A percentile compares a stretch with the other conserved stretches of the same genome.
Evolutionary conservation across 2,329 filamentous ascomycete genomes (phyloP).

Genomic region (Colletotrichum sp.): DNA sequence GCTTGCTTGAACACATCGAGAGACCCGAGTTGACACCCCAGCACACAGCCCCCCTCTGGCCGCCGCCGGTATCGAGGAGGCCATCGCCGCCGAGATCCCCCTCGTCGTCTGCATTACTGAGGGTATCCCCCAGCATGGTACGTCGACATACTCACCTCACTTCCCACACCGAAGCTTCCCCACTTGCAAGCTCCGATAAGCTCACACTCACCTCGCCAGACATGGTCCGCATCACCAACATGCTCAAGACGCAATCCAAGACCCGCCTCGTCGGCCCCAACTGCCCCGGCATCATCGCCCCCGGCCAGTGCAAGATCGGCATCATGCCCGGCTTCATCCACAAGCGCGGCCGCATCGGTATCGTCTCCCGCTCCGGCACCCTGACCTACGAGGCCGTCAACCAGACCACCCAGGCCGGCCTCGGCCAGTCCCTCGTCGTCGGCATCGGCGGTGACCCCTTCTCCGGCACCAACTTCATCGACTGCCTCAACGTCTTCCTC

Average conservation of each 20-base stretch:
- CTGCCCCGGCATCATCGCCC: constrained; percentile 95
- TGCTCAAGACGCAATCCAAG: constrained; percentile 97
- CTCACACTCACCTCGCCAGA: constrained; percentile 55
- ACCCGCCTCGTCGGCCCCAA: constrained; percentile 96
- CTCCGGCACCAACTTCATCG: constrained; percentile 99
- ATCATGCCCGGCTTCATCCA: constrained; percentile 99
- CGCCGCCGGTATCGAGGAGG: constrained; percentile 95
- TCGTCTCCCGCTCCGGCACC: constrained; percentile 97
- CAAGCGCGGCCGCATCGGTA: constrained; percentile 98
- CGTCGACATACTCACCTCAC: constrained; percentile 31
- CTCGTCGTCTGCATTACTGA: constrained; percentile 98
- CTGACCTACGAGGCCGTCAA: constrained; percentile 99
- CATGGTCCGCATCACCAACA: constrained; percentile 98
- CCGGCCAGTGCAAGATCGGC: constrained; percentile 98
- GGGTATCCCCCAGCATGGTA: constrained; percentile 96
- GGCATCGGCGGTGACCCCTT: constrained; percentile 99
- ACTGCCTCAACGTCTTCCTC: constrained; percentile 97
- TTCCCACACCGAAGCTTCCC: not conserved
- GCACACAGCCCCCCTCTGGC: constrained; percentile 81
- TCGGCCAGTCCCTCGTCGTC: constrained; percentile 97
- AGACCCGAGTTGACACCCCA: constrained; percentile 40
- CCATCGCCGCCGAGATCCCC: constrained; percentile 89
- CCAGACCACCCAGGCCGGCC: constrained; percentile 96
- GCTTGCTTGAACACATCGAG: constrained; percentile 48
- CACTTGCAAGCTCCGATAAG: not conserved